Conservation (phyloP, 768 basidiomycete species). For the Amanita rubescens region DNA sequence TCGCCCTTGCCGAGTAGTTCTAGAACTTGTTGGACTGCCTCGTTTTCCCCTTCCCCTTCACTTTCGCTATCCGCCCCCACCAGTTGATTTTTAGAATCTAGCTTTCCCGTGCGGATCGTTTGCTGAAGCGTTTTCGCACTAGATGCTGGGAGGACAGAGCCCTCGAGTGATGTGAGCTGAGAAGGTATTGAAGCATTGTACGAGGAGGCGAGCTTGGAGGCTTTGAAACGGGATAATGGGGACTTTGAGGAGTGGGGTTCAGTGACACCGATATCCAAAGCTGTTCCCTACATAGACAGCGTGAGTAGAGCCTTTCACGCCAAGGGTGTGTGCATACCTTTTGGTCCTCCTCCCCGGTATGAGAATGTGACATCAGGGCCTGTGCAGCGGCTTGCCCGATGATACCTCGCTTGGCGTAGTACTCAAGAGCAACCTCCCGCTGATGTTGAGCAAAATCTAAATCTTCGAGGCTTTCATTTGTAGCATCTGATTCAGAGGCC, state of each 20-base stretch:
- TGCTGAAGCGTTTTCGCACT: constrained; percentile 41
- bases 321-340: constrained; percentile 34
- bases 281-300: constrained; percentile 25
- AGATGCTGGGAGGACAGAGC: constrained; percentile 36
- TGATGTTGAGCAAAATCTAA: constrained; percentile 60
- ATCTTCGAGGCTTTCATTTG: constrained; percentile 34
- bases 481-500: constrained; percentile 20
- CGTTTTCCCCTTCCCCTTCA: constrained; percentile 49
- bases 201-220: constrained; percentile 42
- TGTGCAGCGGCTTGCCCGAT: constrained; percentile 48
- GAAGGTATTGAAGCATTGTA: constrained; percentile 34
- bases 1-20: constrained; percentile 44
- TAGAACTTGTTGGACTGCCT: constrained; percentile 40
- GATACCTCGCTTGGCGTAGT: constrained; percentile 51
- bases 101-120: constrained; percentile 49
- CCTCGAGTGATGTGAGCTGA: constrained; percentile 30
- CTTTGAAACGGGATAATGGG: constrained; percentile 59
- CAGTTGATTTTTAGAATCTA: constrained; percentile 40
- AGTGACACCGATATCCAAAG: constrained; percentile 21
- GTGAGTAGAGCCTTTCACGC: constrained; percentile 1
- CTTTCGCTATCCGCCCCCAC: constrained; percentile 49
- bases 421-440: constrained; percentile 67
- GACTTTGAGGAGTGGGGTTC: constrained; percentile 33
- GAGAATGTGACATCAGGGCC: constrained; percentile 33
- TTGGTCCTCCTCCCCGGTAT: constrained; percentile 35